Evolutionary conservation across 1,139 yeast species (phyloP).

Genomic region (Hansenula anomala): DNA sequence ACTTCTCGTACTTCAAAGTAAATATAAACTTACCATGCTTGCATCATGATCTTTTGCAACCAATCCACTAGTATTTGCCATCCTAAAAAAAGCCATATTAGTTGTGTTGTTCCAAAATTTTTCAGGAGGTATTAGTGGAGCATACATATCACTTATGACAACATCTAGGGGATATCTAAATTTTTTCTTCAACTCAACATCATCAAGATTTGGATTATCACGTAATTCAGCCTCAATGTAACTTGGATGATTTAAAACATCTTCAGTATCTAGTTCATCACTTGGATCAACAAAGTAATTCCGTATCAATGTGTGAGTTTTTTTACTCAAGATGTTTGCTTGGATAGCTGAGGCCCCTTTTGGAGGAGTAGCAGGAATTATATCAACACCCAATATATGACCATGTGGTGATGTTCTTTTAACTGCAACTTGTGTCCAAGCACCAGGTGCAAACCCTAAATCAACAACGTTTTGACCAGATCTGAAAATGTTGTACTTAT

Average conservation of each 20-base stretch:
- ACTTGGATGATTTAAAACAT: conserved; percentile 11
- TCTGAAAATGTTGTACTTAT: conserved; percentile 54
- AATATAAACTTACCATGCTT: conserved; percentile 51
- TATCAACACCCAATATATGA: conserved; percentile 77
- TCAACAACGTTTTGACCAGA: conserved; percentile 67
- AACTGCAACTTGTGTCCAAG: conserved; percentile 85
- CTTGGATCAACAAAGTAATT: conserved; percentile 37
- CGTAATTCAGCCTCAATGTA: conserved; percentile 16
- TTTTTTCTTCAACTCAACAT: conserved; percentile 1
- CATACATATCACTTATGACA: conserved; percentile 84
- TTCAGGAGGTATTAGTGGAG: conserved; percentile 58
- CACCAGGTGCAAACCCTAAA: conserved; percentile 93
- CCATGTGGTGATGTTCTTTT: conserved; percentile 55
- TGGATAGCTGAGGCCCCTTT: conserved; percentile 75
- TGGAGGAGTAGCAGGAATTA: conserved; percentile 76
- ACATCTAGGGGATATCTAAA: conserved; percentile 49
- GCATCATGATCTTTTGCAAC: conserved; percentile 56
- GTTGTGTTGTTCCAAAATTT: conserved; percentile 72
- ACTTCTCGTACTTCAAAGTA: too few species aligned
- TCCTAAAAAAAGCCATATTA: conserved; percentile 73
- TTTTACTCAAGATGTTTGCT: conserved; percentile 73
- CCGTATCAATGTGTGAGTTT: conserved; percentile 58
- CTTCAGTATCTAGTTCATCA: conserved; percentile 2
- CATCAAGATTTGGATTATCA: conserved; percentile 6
- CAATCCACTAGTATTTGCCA: conserved; percentile 68